Percentiles rank a stretch among this genome's conserved stretches.
These are phyloP conservation scores for Huntiella moniliformis DNA, from an alignment of 2,329 filamentous ascomycete species.

Conservation along the genomic window DNA sequence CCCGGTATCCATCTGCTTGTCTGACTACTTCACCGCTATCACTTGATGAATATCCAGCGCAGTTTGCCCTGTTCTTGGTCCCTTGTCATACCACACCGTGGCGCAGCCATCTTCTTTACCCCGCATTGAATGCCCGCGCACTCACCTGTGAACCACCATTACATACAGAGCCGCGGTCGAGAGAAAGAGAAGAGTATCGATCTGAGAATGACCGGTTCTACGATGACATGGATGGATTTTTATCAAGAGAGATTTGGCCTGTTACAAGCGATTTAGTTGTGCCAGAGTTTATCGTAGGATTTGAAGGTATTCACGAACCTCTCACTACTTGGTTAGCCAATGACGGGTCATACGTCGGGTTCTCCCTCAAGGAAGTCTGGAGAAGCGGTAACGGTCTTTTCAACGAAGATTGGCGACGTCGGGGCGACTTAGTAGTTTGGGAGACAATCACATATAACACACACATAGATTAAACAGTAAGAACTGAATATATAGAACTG, in stretches of 20 bases:
- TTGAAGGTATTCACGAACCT: constrained; percentile 29
- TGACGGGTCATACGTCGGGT: too few species aligned
- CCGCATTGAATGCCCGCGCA: constrained; percentile 59
- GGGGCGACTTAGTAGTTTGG: constrained; percentile 42
- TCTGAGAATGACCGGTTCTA: constrained; percentile 93
- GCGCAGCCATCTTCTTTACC: constrained; percentile 70
- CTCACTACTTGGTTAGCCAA: too few species aligned
- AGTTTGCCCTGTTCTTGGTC: constrained; percentile 65
- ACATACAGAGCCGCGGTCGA: constrained; percentile 36
- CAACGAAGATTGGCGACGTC: constrained; percentile 40
- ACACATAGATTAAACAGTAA: too few species aligned
- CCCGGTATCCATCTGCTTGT: constrained; percentile 24
- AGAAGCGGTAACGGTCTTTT: constrained; percentile 40
- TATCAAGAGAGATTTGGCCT: constrained; percentile 31
- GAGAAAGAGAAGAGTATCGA: constrained; percentile 48
- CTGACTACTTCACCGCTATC: constrained; percentile 13
- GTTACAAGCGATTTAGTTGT: constrained; percentile 18
- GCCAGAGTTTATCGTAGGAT: constrained; percentile 41
- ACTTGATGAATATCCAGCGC: constrained; percentile 13
- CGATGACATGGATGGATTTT: constrained; percentile 37
- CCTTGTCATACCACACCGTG: constrained; percentile 94
- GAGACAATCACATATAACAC: constrained; percentile 13
- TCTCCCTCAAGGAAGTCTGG: constrained; percentile 29
- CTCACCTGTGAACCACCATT: constrained; percentile 82
- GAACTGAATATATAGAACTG: too few species aligned